Percentiles rank a stretch among this genome's conserved stretches.
Conservation (phyloP, 164 flowering plant species). For the Tetracentron sinense region DNA sequence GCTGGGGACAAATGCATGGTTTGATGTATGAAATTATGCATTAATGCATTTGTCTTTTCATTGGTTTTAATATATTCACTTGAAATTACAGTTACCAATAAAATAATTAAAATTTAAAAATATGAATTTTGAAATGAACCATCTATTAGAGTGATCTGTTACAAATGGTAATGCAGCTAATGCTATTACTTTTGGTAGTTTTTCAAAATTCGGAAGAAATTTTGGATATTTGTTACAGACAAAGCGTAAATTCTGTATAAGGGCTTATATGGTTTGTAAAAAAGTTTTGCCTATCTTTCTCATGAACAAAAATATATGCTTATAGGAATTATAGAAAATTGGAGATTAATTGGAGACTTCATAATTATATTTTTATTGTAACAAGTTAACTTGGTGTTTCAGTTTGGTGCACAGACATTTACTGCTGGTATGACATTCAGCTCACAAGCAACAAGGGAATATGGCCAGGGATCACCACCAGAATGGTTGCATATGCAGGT, state of each 20-base stretch:
- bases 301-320: too few relatives aligned
- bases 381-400: constrained; percentile 22
- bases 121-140: not conserved
- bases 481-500: constrained; percentile 93
- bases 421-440: constrained; percentile 52
- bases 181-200: not conserved
- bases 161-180: not conserved
- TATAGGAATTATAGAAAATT: not conserved
- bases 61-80: not conserved
- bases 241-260: too few relatives aligned
- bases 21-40: not conserved
- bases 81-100: not conserved
- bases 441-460: constrained; percentile 60
- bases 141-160: not conserved
- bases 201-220: not conserved
- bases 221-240: too few relatives aligned
- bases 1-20: not conserved
- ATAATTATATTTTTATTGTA: not conserved
- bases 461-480: constrained; percentile 50
- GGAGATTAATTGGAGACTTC: not conserved
- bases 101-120: too few relatives aligned
- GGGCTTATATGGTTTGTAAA: too few relatives aligned
- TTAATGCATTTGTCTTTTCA: too few relatives aligned
- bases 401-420: constrained; percentile 48
- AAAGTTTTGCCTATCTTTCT: too few relatives aligned